phyloP scores from a whole-genome alignment of 2,329 filamentous ascomycete species.

The Colletotrichum cuscutae region DNA sequence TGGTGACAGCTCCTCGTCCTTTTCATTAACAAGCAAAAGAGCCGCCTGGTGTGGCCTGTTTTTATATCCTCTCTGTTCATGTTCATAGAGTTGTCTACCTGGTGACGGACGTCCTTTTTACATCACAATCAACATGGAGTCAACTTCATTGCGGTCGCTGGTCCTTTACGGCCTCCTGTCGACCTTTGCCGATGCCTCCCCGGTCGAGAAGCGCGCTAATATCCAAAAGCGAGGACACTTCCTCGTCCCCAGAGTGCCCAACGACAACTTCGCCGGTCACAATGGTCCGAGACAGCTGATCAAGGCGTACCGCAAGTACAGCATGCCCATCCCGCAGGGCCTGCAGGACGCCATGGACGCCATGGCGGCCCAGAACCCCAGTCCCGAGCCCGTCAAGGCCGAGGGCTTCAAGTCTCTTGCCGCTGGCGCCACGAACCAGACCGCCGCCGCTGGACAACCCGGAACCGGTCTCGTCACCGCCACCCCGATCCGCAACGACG shows the following conservation, averaged over 20 bases:
- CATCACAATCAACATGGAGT: slow-evolving; percentile 25
- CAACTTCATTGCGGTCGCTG: slow-evolving; percentile 27
- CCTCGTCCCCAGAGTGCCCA: slow-evolving; percentile 67
- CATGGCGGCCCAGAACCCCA: slow-evolving; percentile 23
- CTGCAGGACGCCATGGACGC: slow-evolving; percentile 50
- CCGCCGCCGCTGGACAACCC: slow-evolving; percentile 18
- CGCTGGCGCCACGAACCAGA: slow-evolving; percentile 17
- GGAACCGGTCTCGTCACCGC: slow-evolving; percentile 69
- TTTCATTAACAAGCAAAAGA: slow-evolving; percentile 8
- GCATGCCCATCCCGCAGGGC: slow-evolving; percentile 59
- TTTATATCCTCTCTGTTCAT: not conserved
- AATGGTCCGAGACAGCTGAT: slow-evolving; percentile 71
- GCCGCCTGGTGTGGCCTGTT: slow-evolving; percentile 34
- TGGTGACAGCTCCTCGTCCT: slow-evolving; percentile 31
- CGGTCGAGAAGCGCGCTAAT: slow-evolving; percentile 36
- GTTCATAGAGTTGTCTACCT: slow-evolving; percentile 3
- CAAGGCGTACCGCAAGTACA: slow-evolving; percentile 76
- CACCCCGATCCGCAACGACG: slow-evolving; percentile 72
- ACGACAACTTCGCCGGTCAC: slow-evolving; percentile 61
- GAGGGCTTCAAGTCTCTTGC: slow-evolving; percentile 28
- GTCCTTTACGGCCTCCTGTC: slow-evolving; percentile 28
- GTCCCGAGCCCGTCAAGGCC: slow-evolving; percentile 37
- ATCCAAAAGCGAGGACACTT: slow-evolving; percentile 66
- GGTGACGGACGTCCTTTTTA: slow-evolving; percentile 23
- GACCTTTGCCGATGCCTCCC: slow-evolving; percentile 40